A percentile compares a stretch with the other conserved stretches of the same genome.
Conservation (phyloP, 2,329 filamentous ascomycete genomes). For the Laburnicola sp. region DNA sequence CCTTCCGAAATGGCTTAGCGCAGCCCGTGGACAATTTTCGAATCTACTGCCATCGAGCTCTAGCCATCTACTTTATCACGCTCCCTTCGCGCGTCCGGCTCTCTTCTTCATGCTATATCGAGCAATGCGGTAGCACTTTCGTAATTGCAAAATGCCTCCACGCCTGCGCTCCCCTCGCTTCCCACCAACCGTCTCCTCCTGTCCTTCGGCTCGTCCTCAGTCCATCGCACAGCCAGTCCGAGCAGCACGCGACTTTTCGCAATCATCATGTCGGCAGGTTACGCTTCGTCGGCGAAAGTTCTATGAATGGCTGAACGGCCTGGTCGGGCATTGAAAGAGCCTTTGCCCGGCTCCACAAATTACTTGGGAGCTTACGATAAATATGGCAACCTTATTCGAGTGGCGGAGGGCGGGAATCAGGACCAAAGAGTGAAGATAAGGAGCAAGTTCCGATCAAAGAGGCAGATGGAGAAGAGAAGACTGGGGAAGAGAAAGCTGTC, state of each 20-base stretch:
- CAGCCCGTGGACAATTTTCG: conserved; percentile 20
- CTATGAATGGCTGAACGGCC: conserved; percentile 63
- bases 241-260: conserved; percentile 41
- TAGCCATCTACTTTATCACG: conserved; percentile 17
- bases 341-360: conserved; percentile 56
- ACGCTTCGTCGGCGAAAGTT: conserved; percentile 59
- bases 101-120: conserved; percentile 12
- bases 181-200: conserved; percentile 23
- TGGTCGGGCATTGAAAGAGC: conserved; percentile 53
- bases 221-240: conserved; percentile 27
- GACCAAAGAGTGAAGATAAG: conserved; percentile 15
- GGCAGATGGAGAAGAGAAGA: conserved; percentile 18
- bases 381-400: conserved; percentile 52
- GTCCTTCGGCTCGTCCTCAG: conserved; percentile 27
- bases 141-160: conserved; percentile 35
- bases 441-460: neutral
- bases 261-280: conserved; percentile 42
- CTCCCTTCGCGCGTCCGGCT: conserved; percentile 12
- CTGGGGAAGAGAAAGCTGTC: conserved; percentile 28
- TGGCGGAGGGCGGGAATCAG: conserved; percentile 23
- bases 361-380: conserved; percentile 59
- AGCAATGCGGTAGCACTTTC: conserved; percentile 36
- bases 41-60: conserved; percentile 19
- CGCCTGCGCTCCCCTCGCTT: conserved; percentile 38
- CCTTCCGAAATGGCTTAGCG: conserved; percentile 13